These are phyloP conservation scores for Ophiocordyceps unilateralis DNA, from an alignment of 2,329 filamentous ascomycete species.

Conservation along the genomic window DNA sequence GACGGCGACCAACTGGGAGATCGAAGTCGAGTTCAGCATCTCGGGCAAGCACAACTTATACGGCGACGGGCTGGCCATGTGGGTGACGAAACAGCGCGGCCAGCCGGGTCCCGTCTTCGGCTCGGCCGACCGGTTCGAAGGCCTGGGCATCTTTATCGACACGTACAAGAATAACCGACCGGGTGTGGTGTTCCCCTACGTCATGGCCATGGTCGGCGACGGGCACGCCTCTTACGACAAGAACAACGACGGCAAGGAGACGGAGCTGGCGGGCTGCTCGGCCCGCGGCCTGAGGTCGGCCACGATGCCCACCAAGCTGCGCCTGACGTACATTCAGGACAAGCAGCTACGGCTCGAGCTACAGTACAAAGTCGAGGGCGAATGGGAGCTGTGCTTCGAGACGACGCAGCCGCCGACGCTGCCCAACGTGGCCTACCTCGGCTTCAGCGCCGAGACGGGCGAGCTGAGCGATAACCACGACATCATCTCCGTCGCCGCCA, in stretches of 20 bases:
- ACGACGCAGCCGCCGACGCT: constrained; percentile 54
- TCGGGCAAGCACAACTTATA: constrained; percentile 78
- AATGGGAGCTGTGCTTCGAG: constrained; percentile 85
- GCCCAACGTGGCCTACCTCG: constrained; percentile 58
- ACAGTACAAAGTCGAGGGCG: constrained; percentile 79
- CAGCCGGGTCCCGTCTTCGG: constrained; percentile 75
- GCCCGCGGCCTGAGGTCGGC: constrained; percentile 77
- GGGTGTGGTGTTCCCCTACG: constrained; percentile 86
- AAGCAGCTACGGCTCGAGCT: constrained; percentile 79
- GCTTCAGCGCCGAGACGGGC: constrained; percentile 77
- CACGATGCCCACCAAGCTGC: constrained; percentile 64
- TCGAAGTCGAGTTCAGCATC: constrained; percentile 91
- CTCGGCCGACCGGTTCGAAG: constrained; percentile 74
- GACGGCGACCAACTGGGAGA: constrained; percentile 97
- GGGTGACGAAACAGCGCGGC: constrained; percentile 88
- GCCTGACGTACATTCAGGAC: constrained; percentile 92
- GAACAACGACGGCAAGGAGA: constrained; percentile 81
- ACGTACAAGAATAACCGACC: constrained; percentile 99
- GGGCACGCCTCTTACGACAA: constrained; percentile 82
- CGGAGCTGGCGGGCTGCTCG: constrained; percentile 88
- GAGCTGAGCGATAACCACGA: constrained; percentile 97
- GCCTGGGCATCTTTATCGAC: constrained; percentile 88
- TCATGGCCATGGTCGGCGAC: constrained; percentile 97
- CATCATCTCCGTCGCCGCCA: constrained; percentile 70
- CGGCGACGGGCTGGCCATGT: constrained; percentile 94